Evolutionary conservation across 2,329 filamentous ascomycete genomes (phyloP), one percentile per base, ranked within the genome.

Genomic region (Claviceps capensis): DNA sequence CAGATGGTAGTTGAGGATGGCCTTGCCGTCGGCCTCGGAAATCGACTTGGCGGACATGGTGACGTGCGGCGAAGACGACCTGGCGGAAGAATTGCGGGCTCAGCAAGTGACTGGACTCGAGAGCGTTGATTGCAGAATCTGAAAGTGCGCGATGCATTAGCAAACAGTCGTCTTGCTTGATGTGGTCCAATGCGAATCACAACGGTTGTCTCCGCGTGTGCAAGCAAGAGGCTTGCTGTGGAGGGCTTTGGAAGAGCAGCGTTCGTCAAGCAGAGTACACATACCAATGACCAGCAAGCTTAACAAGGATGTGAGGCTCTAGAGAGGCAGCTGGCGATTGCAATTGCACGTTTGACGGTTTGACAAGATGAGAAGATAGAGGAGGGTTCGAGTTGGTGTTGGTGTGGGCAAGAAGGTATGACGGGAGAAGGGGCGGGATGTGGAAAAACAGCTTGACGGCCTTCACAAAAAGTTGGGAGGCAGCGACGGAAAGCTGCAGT

Each of bases 1-100:
- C 74, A 98, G 89, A 80, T 97, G 93, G 82, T 97, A 98, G 86
- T 96, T 97, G 82, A 98, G 82, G 78, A 98, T 97, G 81, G 93
- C 93, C 86, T 98, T 98, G 82, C 93, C 93, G 78, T 98, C 93
- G 79, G 91, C 91, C 81, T 98, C 93, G 79, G 86, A 76, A 69
- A 98, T 97, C 62, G 91, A 86, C 78, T 98, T 98, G 73, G 93
- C 70, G 61, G 70, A 72, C 70, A 72, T 72, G 62, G 55, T 68
- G 64, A 58, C 58, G 59, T 60, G 59, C 55, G 56, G 58, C 54
- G 54, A 58, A 56, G 57, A 57, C 55, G 54, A 57, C 55, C 52
- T 51, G 55, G 49, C 17, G 52, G 44, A 17, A 37, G 30, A 34
- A 9, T 26, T 23, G 23, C 17, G 46, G 37, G 17, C 37, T 49